Base-by-base conservation (phyloP, 768 basidiomycete genomes). In the Mycena polygramma region DNA sequence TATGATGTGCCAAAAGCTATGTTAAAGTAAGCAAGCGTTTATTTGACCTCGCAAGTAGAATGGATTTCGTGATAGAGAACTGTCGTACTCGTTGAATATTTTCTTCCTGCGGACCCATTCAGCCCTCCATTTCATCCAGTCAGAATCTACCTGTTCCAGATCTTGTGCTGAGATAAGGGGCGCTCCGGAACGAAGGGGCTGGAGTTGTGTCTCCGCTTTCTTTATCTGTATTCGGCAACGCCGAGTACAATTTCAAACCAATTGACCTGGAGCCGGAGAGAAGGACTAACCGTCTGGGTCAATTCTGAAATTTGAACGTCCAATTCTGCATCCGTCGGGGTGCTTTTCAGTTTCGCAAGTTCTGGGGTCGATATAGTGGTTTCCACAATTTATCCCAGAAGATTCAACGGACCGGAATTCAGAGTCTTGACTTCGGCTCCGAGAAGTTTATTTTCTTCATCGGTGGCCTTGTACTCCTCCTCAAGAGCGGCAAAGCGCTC, bases 31-130 rank as follows among this genome's bases (percentile, higher is more conserved):
- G 53, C n/a, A 13, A 36, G 26, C 36, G 54, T 53, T 62, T 30
- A 30, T 58, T 24, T 8, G 46, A 52, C 10, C 4, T 11, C 8
- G 57, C 19, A 48, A 19, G 17, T 43, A 43, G 24, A 43, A 20
- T 24, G n/a, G 26, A 17, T 45, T 46, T 46, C 48, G 43, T 46
- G 54, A 55, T 60, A 35, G 8, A 60, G 39, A 63, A 7, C 46
- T 7, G 37, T 85, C 91, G 75, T 83, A 94, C 94, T 83, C 87
- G 67, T 84, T 87, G 81, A 95, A 97, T 4, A 92, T 81, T 77
- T 93, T 96, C 76, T 87, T 89, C 64, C 96, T 85, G 26, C 87
- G 85, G 41, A 88, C 79, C 96, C 96, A 97, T 81, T 96, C 92
- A 5, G 86, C 84, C 70, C 92, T 84, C 95, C 95, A 97, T 75